Conservation (phyloP, 805 yeast genomes). For the Kluyveromyces lactis region DNA sequence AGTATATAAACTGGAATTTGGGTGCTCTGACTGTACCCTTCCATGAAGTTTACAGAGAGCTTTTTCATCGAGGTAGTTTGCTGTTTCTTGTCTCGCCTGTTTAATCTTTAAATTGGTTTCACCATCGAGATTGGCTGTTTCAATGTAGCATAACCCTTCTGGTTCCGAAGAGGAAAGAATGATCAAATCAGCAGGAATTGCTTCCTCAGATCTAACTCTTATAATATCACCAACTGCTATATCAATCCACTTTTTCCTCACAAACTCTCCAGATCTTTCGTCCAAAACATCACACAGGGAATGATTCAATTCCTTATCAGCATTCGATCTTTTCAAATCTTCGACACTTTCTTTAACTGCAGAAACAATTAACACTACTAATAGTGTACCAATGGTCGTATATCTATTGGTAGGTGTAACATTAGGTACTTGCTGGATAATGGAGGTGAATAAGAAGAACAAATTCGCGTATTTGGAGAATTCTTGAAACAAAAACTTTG, state of each 20-base stretch:
- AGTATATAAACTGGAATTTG: conserved; percentile 88
- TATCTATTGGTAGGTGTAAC: conserved; percentile 95
- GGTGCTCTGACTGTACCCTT: conserved; percentile 73
- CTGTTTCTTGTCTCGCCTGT: conserved; percentile 76
- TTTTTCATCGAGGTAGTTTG: conserved; percentile 56
- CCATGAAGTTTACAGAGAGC: conserved; percentile 50
- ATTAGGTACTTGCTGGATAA: conserved; percentile 93
- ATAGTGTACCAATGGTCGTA: conserved; percentile 87
- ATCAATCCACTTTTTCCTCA: conserved; percentile 69
- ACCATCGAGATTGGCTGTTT: conserved; percentile 96
- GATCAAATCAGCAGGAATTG: conserved; percentile 89
- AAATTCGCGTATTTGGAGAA: conserved; percentile 94
- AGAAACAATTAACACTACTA: conserved; percentile 79
- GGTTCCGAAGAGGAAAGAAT: conserved; percentile 91
- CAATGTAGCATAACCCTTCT: conserved; percentile 94
- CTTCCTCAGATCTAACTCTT: conserved; percentile 74
- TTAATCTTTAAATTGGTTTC: conserved; percentile 95
- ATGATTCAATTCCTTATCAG: conserved; percentile 83
- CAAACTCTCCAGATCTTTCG: conserved; percentile 52
- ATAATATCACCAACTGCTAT: conserved; percentile 89
- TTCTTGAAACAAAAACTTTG: conserved; percentile 92
- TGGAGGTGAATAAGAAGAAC: conserved; percentile 85
- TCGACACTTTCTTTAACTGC: conserved; percentile 88
- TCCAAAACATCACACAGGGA: conserved; percentile 62
- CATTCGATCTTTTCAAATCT: conserved; percentile 78